Percentiles rank a stretch among this genome's conserved stretches.
Evolutionary conservation across 1,284 basidiomycete genomes (phyloP).

Genomic region (Fomitopsis palustris): DNA sequence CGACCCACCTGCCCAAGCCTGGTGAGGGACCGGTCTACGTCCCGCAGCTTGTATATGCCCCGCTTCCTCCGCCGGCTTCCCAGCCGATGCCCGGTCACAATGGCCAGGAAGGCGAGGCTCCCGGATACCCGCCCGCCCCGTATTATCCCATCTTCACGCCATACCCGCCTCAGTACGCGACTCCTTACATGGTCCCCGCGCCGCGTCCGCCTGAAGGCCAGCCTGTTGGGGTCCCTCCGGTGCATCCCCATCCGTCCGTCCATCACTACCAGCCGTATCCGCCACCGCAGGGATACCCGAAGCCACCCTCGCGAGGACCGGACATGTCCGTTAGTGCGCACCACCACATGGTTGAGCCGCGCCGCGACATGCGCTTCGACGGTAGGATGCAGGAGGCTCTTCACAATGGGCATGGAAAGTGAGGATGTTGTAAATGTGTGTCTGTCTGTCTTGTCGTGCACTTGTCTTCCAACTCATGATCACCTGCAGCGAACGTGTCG

Average conservation of each 20-base stretch:
- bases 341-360: constrained; percentile 15
- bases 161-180: constrained; percentile 42
- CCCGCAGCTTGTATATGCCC: constrained; percentile 42
- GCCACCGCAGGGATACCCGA: constrained; percentile 16
- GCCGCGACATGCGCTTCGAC: constrained; percentile 21
- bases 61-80: constrained; percentile 33
- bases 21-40: constrained; percentile 48
- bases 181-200: constrained; percentile 46
- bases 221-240: constrained; percentile 26
- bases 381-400: constrained; percentile 20
- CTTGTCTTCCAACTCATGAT: background rate
- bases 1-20: constrained; percentile 45
- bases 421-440: constrained; percentile 3
- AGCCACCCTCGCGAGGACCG: constrained; percentile 18
- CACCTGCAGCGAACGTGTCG: background rate
- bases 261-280: constrained; percentile 33
- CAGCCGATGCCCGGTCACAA: constrained; percentile 26
- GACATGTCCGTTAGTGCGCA: constrained; percentile 8
- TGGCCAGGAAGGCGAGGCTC: constrained; percentile 44
- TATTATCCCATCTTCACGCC: constrained; percentile 51
- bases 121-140: constrained; percentile 40
- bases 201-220: constrained; percentile 37
- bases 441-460: background rate
- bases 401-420: constrained; percentile 16
- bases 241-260: background rate